Evolutionary conservation across 2,329 filamentous ascomycete species (phyloP).

Genomic region (Hyphodiscus sp.): DNA sequence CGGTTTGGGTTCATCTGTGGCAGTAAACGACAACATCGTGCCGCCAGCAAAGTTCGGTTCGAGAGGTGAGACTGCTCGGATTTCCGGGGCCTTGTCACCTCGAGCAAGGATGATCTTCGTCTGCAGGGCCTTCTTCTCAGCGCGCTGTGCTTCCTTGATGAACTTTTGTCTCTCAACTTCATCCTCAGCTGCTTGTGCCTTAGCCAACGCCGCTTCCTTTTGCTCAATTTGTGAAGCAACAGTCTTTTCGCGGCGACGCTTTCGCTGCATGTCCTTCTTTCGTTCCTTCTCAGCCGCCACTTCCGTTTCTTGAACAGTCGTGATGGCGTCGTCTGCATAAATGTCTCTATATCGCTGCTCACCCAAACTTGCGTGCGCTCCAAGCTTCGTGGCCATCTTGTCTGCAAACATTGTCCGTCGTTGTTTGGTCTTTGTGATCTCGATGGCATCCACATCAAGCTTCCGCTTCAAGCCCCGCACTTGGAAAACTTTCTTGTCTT

Average conservation of each 20-base stretch:
- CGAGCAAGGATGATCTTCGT: constrained; percentile 84
- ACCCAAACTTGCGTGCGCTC: constrained; percentile 61
- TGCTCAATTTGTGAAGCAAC: constrained; percentile 89
- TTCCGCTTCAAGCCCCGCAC: constrained; percentile 60
- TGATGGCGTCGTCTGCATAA: constrained; percentile 73
- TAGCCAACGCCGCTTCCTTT: constrained; percentile 75
- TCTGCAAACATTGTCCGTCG: constrained; percentile 54
- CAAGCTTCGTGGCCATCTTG: constrained; percentile 55
- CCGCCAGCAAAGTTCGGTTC: constrained; percentile 80
- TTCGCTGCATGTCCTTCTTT: constrained; percentile 99
- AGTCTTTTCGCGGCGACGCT: constrained; percentile 90
- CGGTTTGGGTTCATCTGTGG: constrained; percentile 43
- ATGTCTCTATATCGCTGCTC: constrained; percentile 69
- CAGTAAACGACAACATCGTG: constrained; percentile 74
- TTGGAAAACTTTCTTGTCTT: constrained; percentile 45
- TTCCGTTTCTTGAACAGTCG: constrained; percentile 84
- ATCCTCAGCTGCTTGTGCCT: constrained; percentile 71
- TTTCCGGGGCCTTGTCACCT: constrained; percentile 72
- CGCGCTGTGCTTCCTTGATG: constrained; percentile 78
- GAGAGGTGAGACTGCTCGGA: constrained; percentile 58
- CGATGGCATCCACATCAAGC: constrained; percentile 56
- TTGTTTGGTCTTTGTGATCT: constrained; percentile 58
- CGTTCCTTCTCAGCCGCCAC: constrained; percentile 94
- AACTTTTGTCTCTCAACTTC: constrained; percentile 76
- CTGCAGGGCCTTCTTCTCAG: constrained; percentile 86